These are phyloP conservation scores for Fusarium oligoseptatum DNA, from an alignment of 2,329 filamentous ascomycete species.

Conservation along the genomic window DNA sequence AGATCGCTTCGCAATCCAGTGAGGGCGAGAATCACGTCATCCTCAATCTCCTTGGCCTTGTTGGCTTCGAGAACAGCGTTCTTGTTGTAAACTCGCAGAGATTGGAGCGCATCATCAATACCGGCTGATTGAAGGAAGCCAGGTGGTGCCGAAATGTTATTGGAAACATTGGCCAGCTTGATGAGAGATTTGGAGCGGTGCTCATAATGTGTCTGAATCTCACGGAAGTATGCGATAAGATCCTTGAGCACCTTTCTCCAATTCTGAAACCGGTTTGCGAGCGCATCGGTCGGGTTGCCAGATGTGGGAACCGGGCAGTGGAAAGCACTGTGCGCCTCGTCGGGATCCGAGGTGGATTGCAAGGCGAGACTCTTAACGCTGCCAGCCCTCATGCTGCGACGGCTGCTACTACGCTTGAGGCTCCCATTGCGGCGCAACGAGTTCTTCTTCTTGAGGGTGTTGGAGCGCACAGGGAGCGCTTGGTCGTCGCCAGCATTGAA, in stretches of 20 bases:
- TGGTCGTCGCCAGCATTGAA: constrained; percentile 62
- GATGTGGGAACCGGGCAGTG: constrained; percentile 89
- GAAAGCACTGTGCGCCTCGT: constrained; percentile 86
- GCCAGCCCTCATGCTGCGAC: constrained; percentile 84
- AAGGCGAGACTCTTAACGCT: constrained; percentile 86
- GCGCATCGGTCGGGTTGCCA: constrained; percentile 87
- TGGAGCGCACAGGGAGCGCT: constrained; percentile 62
- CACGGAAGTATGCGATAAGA: constrained; percentile 91
- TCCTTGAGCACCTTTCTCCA: constrained; percentile 98
- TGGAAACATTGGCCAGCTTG: constrained; percentile 86
- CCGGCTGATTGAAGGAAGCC: constrained; percentile 85
- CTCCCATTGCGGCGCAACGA: constrained; percentile 82
- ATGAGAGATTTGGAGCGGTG: constrained; percentile 83
- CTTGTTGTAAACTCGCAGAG: constrained; percentile 86
- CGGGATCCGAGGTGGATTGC: constrained; percentile 75
- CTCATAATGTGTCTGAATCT: constrained; percentile 92
- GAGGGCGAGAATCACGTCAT: constrained; percentile 89
- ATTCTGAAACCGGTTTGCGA: constrained; percentile 92
- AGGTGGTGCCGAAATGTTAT: constrained; percentile 81
- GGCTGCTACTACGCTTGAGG: constrained; percentile 83
- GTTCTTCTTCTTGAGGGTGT: constrained; percentile 90
- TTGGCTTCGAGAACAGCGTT: constrained; percentile 83
- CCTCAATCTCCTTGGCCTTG: constrained; percentile 91
- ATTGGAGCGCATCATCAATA: constrained; percentile 87
- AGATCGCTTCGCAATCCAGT: constrained; percentile 89